phyloP scores from a whole-genome alignment of 768 basidiomycete genomes.

The Gautieria morchelliformis region DNA sequence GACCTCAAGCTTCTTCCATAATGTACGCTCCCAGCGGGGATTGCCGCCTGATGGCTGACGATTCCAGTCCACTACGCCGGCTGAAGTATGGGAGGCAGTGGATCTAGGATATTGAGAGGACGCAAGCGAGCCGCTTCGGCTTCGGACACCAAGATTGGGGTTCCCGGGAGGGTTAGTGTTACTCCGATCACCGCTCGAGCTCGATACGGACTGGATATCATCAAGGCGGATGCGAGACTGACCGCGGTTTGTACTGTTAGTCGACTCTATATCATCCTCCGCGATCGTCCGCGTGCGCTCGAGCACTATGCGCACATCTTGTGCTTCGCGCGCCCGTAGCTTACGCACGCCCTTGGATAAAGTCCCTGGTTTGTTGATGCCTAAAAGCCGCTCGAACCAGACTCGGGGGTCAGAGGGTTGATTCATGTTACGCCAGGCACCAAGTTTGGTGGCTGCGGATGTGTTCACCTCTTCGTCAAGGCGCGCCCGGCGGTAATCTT shows the following conservation, averaged over 20 bases:
- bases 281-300: constrained; percentile 18
- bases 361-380: constrained; percentile 59
- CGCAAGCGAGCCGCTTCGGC: constrained; percentile 6
- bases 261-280: constrained; percentile 21
- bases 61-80: constrained; percentile 77
- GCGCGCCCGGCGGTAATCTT: constrained; percentile 84
- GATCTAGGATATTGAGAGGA: constrained; percentile 10
- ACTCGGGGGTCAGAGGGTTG: constrained; percentile 66
- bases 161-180: constrained; percentile 55
- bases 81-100: constrained; percentile 37
- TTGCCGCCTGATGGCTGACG: constrained; percentile 51
- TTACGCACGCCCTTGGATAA: constrained; percentile 80
- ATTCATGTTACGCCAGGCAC: constrained; percentile 84
- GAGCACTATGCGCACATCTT: constrained; percentile 54
- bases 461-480: constrained; percentile 95
- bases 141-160: constrained; percentile 20
- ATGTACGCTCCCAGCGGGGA: constrained; percentile 85
- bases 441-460: constrained; percentile 82
- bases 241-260: constrained; percentile 21
- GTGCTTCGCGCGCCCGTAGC: constrained; percentile 60
- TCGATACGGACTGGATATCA: constrained; percentile 59
- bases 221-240: constrained; percentile 34
- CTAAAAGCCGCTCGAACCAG: constrained; percentile 67
- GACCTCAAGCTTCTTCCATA: constrained; percentile 98
- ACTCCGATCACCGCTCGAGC: constrained; percentile 7